Evolutionary conservation across 2,329 filamentous ascomycete species (phyloP).

Genomic region (Zasmidium cellare): DNA sequence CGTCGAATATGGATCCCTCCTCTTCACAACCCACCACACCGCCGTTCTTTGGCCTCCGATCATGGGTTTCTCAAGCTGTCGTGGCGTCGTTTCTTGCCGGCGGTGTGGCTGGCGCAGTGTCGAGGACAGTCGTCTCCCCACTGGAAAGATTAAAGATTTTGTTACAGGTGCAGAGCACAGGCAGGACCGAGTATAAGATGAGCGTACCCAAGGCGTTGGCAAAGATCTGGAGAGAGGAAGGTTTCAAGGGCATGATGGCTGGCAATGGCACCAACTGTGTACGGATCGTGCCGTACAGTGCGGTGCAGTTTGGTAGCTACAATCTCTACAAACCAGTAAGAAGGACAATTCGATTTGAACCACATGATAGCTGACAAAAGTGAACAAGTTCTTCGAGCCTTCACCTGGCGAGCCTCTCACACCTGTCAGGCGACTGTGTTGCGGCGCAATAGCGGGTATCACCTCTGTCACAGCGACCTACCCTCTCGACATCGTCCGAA

Average conservation of each 20-base stretch:
- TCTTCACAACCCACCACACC: background rate
- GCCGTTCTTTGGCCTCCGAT: conserved; percentile 3
- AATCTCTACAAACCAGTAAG: conserved; percentile 92
- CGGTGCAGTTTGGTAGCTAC: conserved; percentile 97
- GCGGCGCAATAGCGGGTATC: conserved; percentile 87
- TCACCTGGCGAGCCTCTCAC: conserved; percentile 72
- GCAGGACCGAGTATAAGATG: conserved; percentile 88
- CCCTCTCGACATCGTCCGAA: conserved; percentile 95
- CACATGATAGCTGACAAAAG: conserved; percentile 1
- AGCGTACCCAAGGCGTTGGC: conserved; percentile 82
- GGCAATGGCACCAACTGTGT: conserved; percentile 99
- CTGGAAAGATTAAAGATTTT: conserved; percentile 95
- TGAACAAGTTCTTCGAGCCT: conserved; percentile 68
- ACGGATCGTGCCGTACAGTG: conserved; percentile 95
- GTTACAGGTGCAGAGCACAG: conserved; percentile 92
- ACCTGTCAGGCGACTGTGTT: conserved; percentile 75
- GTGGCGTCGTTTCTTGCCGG: conserved; percentile 91
- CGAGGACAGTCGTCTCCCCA: conserved; percentile 92
- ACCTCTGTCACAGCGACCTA: conserved; percentile 96
- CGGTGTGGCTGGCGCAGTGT: conserved; percentile 94
- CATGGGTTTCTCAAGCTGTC: conserved; percentile 72
- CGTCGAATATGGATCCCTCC: conserved; percentile 5
- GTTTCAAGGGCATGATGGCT: conserved; percentile 95
- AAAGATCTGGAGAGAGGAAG: conserved; percentile 98
- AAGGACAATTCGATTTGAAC: conserved; percentile 11